Base-by-base conservation (phyloP, 1,284 basidiomycete genomes). In the Psilocybe mexicana region DNA sequence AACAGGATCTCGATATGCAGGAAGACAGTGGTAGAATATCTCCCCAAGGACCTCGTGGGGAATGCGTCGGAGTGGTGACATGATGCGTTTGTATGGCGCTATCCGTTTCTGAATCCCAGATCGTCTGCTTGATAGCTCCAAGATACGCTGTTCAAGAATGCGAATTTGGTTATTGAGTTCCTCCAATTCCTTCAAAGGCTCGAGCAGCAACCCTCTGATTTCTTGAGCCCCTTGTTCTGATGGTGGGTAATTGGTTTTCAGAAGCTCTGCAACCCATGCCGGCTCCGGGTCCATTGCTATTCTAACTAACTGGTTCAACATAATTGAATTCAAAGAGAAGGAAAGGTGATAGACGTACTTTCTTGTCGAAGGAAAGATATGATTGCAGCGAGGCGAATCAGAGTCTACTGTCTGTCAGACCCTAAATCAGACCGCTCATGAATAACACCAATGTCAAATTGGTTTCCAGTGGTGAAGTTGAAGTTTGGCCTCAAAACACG, bases 21-120 rank as follows among this genome's bases (percentile, higher is more conserved):
- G 61, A 18, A 66, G 61, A 36, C 65, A 66, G 35, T 47, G 57
- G 11, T 44, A 23, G 43, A 64, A 66, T 12, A 66, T 60, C 43
- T 62, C 60, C 2, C 58, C 56, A 8, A 66, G 59, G 11, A 66
- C 59, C 43, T 66, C 62, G 12, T 50, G 46, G 5, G 62, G 60
- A 25, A 66, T 46, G 11, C 57, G 54, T 6, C 60, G 51, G 43
- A 52, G 28, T 35, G 60, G 62, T 18, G 62, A 55, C 3, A 61
- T 33, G 11, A 60, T 38, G 8, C 23, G 18, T 6, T 24, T 26
- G 38, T 60, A 58, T 18, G 44, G 52, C 7, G 52, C 26, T n/a
- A 61, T 36, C 36, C 35, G n/a, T 8, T 36, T 26, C n/a, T 36
- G n/a, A 18, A 46, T 47, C 23, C 12, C 30, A 2, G 4, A 14